phyloP scores from a whole-genome alignment of 306 rosid genomes.

The Macrotyloma uniflorum region DNA sequence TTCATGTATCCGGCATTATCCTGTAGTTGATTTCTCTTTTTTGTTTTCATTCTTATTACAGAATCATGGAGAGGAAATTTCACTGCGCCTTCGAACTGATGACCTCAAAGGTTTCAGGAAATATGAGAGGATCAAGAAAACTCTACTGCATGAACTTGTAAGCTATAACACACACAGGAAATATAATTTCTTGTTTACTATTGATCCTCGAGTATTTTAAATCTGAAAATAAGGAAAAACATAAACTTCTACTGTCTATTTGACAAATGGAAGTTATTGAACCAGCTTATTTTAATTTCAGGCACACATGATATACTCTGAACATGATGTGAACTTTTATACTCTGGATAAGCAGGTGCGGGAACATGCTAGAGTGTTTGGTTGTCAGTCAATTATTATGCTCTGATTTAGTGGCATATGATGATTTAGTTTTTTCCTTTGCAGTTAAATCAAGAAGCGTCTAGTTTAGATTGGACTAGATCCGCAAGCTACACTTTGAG shows the following conservation, averaged over 20 bases:
- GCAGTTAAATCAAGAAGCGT: constrained; percentile 89
- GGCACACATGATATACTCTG: constrained; percentile 91
- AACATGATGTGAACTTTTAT: constrained; percentile 85
- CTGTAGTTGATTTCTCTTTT: constrained; percentile 15
- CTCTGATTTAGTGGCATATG: constrained; percentile 13
- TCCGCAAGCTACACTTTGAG: constrained; percentile 75
- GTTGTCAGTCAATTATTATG: constrained; percentile 14
- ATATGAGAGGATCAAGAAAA: constrained; percentile 82
- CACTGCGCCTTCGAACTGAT: constrained; percentile 93
- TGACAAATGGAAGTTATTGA: constrained; percentile 22
- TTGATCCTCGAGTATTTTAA: background rate
- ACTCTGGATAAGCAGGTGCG: constrained; percentile 86
- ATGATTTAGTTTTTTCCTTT: constrained; percentile 41
- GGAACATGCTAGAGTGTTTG: background rate
- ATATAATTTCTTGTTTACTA: background rate
- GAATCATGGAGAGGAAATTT: constrained; percentile 95
- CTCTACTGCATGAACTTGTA: constrained; percentile 97
- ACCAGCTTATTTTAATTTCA: constrained; percentile 50
- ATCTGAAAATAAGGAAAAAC: background rate
- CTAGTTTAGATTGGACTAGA: constrained; percentile 91
- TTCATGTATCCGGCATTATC: background rate
- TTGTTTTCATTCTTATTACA: constrained; percentile 41
- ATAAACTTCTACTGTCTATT: background rate
- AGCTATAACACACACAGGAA: constrained; percentile 38
- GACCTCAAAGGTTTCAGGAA: constrained; percentile 95